These are phyloP conservation scores for Populus tremula DNA, from an alignment of 345 rosid species.

Conservation along the genomic window DNA sequence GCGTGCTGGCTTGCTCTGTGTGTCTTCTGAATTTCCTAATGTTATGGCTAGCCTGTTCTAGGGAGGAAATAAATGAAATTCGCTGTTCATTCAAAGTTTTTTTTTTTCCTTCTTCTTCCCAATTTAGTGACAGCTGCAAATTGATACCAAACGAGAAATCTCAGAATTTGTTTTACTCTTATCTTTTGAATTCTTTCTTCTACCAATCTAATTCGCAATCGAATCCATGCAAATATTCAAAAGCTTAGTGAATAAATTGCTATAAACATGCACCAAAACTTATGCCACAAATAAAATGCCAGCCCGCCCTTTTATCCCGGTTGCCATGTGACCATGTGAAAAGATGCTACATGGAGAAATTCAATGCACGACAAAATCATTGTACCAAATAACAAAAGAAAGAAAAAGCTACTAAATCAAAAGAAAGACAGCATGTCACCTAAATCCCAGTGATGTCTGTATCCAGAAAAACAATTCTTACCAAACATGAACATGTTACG, in stretches of 20 bases:
- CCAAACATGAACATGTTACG: background rate
- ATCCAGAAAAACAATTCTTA: background rate
- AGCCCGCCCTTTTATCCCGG: background rate
- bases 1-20: background rate
- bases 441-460: background rate
- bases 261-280: background rate
- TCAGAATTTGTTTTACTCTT: background rate
- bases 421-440: background rate
- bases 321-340: background rate
- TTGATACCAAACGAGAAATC: background rate
- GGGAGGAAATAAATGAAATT: background rate
- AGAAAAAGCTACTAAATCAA: background rate
- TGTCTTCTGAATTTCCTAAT: background rate
- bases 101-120: background rate
- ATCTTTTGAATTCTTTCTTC: background rate
- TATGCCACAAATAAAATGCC: background rate
- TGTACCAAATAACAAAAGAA: background rate
- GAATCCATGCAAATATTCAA: background rate
- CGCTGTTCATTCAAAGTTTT: background rate
- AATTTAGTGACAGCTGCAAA: background rate
- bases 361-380: background rate
- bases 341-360: background rate
- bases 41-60: background rate
- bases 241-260: background rate
- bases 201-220: background rate